Conservation (phyloP, 2,329 filamentous ascomycete species). For the Boeremia exigua region DNA sequence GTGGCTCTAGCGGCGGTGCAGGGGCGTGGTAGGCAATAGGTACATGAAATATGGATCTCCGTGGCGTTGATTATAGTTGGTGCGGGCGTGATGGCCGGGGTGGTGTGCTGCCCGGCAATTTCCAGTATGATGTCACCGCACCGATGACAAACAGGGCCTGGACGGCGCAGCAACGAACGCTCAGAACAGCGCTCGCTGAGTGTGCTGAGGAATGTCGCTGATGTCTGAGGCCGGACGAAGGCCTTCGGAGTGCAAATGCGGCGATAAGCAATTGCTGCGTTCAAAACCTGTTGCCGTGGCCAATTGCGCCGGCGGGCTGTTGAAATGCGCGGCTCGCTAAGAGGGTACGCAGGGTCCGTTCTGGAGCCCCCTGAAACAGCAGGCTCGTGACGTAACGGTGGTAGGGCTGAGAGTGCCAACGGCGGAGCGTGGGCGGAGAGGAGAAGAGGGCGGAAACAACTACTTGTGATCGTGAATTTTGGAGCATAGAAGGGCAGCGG, state of each 20-base stretch:
- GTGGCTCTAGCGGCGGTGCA: constrained; percentile 20
- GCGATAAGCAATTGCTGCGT: constrained; percentile 6
- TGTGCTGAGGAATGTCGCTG: not conserved
- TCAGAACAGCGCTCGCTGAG: constrained; percentile 4
- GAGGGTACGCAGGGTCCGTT: constrained; percentile 10
- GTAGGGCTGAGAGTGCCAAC: constrained; percentile 15
- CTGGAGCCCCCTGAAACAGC: constrained; percentile 3
- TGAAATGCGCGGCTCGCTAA: constrained; percentile 11
- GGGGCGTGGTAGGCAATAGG: constrained; percentile 24
- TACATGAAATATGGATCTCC: constrained; percentile 32
- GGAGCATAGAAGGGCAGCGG: constrained; percentile 6
- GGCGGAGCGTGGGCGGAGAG: constrained; percentile 14
- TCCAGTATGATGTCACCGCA: constrained; percentile 16
- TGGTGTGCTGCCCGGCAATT: constrained; percentile 8
- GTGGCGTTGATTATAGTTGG: constrained; percentile 11
- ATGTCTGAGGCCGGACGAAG: constrained; percentile 7
- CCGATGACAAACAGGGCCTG: constrained; percentile 8
- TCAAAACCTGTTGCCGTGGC: constrained; percentile 2
- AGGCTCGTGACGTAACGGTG: constrained; percentile 10
- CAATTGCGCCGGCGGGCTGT: constrained; percentile 10
- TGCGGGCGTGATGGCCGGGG: constrained; percentile 11
- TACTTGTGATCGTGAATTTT: constrained; percentile 1
- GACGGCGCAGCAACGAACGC: constrained; percentile 13
- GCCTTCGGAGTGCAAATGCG: not conserved
- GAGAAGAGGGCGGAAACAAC: constrained; percentile 5